Base-by-base conservation (phyloP, 2,329 filamentous ascomycete species). In the Sarocladium brachiariae region DNA sequence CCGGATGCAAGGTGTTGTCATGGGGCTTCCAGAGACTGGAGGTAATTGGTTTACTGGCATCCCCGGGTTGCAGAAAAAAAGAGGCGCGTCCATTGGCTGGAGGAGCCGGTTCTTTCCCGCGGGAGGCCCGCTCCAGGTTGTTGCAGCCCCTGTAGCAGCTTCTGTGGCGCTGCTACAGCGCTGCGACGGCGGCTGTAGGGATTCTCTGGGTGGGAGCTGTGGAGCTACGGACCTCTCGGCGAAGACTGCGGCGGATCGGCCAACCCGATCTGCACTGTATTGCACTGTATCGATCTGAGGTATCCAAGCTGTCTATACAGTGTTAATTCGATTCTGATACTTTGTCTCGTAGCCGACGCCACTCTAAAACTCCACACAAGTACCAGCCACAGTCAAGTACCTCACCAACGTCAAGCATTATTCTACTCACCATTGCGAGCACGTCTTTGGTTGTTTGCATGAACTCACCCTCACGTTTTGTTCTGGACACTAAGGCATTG, bases 31-130 rank as follows among this genome's bases (percentile, higher is more conserved):
- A 23, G 43, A 31, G 43, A n/a, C 23, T 30, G 25, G 9, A 27
- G 39, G 4, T 18, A 6, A 6, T 35, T 39, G 18, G 11, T 21
- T 9, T 39, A 6, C 35, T 4, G 9, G 11, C 14, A 35, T 35
- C 35, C 18, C 35, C n/a, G 35, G 18, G 11, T 39, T 23, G 21
- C 39, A 47, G 27, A 33, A 47, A 47, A 47, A 47, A 47, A 47
- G 43, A 31, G 21, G 24, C 43, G 43, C 27, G 14, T 31, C 43
- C 25, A 47, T 30, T 47, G 25, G 43, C 24, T 30, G 43, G 19
- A 30, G 43, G 25, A 31, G 43, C 43, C 43, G 43, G 43, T 47
- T 47, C 43, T 47, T 47, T 47, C 43, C 43, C 43, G 43, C 43
- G 43, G 43, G 43, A 47, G 25, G n/a, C 37, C 37, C 21, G 37